These are phyloP conservation scores for Citrus unshiu DNA, from an alignment of 345 rosid genomes.

Conservation along the genomic window DNA sequence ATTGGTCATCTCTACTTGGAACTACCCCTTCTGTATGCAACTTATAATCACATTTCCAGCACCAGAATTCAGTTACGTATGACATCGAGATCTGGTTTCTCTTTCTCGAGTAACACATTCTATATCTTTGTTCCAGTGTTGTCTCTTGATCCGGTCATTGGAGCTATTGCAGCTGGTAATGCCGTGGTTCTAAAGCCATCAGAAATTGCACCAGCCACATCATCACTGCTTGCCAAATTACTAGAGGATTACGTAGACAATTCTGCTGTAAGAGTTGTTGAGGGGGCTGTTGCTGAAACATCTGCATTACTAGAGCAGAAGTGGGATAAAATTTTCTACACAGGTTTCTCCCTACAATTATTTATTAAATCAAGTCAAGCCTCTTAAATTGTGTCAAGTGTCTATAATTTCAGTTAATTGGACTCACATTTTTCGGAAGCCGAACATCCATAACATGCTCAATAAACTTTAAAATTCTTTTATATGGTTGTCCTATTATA, in stretches of 20 bases:
- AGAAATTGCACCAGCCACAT: slow-evolving; percentile 52
- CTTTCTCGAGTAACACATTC: background rate
- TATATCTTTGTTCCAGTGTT: slow-evolving; percentile 35
- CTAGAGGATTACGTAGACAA: slow-evolving; percentile 36
- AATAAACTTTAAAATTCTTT: background rate
- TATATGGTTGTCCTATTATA: background rate
- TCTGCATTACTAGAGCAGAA: slow-evolving; percentile 44
- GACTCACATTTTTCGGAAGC: background rate
- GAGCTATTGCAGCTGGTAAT: slow-evolving; percentile 61
- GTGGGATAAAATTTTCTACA: slow-evolving; percentile 56
- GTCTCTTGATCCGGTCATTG: slow-evolving; percentile 75
- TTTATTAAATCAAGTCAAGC: too few species aligned
- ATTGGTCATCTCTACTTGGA: slow-evolving; percentile 83
- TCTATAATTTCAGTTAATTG: background rate
- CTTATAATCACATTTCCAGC: background rate
- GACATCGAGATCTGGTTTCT: background rate
- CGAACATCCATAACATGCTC: background rate
- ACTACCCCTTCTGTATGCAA: slow-evolving; percentile 66
- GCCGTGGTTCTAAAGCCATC: slow-evolving; percentile 54
- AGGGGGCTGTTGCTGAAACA: slow-evolving; percentile 46
- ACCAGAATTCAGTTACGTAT: too few species aligned
- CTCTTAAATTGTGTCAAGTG: too few species aligned
- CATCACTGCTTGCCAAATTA: slow-evolving; percentile 33
- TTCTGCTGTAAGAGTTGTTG: slow-evolving; percentile 30
- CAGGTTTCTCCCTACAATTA: slow-evolving; percentile 29